Base-by-base conservation (phyloP, 768 basidiomycete genomes). In the Phallus indusiatus region DNA sequence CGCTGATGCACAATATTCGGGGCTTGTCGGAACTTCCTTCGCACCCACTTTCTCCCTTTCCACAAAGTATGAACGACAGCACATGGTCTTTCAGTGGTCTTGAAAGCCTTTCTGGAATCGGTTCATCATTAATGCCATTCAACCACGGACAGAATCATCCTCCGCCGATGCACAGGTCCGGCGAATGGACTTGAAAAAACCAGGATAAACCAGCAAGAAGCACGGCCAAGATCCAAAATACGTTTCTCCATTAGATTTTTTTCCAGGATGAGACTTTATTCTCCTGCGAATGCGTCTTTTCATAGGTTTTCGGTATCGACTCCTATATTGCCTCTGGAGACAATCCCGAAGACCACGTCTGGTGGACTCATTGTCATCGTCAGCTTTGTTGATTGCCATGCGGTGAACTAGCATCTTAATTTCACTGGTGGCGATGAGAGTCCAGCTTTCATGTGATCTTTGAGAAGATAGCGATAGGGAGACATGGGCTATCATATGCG, bases 61-160 rank as follows among this genome's bases (percentile, higher is more conserved):
- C 28, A 28, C 35, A 33, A 5, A 36, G 4, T 21, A 17, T 59
- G 24, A 28, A 33, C 35, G 49, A 59, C 16, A 59, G 37, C 22
- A 59, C 57, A 18, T 59, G 57, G 57, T 59, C 57, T 17, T 59
- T 35, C 21, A 34, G 12, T 7, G 57, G 57, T 17, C 21, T 33
- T 14, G 57, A 48, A 33, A 59, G 57, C 20, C 21, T 59, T 35
- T 42, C 49, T 7, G 57, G 57, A 12, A 22, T 52, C 2, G 57
- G 57, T 17, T 48, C 57, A 16, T 47, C 57, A 16, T 50, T 59
- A 18, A 51, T 35, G 47, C 57, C 57, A 11, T 59, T 59, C 47
- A 59, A 12, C 34, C 49, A 34, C 21, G 57, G 18, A 47, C 49
- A 24, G 28, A 56, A 4, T 14, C 55, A 21, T n/a, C 57, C 50